A percentile compares a stretch with the other conserved stretches of the same genome.
Conservation (phyloP, 1,284 basidiomycete species). For the Trametes polyzona region DNA sequence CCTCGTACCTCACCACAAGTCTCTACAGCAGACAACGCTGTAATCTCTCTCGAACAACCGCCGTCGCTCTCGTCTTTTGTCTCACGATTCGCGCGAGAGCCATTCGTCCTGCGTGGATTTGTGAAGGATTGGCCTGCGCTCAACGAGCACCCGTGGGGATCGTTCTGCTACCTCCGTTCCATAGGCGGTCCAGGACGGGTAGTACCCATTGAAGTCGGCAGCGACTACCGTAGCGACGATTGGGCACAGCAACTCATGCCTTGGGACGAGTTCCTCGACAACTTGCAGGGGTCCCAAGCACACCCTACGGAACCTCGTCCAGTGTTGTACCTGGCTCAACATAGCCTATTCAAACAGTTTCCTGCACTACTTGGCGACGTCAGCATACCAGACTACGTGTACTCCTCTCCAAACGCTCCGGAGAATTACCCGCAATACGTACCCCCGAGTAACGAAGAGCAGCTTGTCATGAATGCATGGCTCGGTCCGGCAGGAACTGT, state of each 20-base stretch:
- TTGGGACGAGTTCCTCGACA: slow-evolving; percentile 79
- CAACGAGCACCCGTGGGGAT: slow-evolving; percentile 69
- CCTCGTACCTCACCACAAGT: slow-evolving; percentile 13
- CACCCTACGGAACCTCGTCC: slow-evolving; percentile 27
- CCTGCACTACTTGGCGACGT: slow-evolving; percentile 79
- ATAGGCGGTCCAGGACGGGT: slow-evolving; percentile 78
- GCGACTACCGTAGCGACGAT: slow-evolving; percentile 77
- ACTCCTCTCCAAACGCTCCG: slow-evolving; percentile 60
- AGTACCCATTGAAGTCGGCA: slow-evolving; percentile 91
- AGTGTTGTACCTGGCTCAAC: slow-evolving; percentile 88
- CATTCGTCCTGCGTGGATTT: slow-evolving; percentile 77
- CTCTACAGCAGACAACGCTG: slow-evolving; percentile 26
- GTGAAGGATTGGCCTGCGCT: slow-evolving; percentile 74
- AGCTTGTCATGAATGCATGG: slow-evolving; percentile 86
- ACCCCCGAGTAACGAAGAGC: slow-evolving; percentile 71
- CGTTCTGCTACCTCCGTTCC: slow-evolving; percentile 65
- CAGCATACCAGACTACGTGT: slow-evolving; percentile 86
- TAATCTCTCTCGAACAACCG: slow-evolving; percentile 43
- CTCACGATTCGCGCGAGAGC: slow-evolving; percentile 42
- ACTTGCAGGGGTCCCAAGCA: slow-evolving; percentile 40
- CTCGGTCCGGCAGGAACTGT: slow-evolving; percentile 78
- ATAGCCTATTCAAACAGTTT: slow-evolving; percentile 86
- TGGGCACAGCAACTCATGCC: slow-evolving; percentile 86
- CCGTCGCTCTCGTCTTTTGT: slow-evolving; percentile 63
- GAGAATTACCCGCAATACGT: slow-evolving; percentile 54